phyloP scores from a whole-genome alignment of 768 basidiomycete genomes.

The Collybia sp. region DNA sequence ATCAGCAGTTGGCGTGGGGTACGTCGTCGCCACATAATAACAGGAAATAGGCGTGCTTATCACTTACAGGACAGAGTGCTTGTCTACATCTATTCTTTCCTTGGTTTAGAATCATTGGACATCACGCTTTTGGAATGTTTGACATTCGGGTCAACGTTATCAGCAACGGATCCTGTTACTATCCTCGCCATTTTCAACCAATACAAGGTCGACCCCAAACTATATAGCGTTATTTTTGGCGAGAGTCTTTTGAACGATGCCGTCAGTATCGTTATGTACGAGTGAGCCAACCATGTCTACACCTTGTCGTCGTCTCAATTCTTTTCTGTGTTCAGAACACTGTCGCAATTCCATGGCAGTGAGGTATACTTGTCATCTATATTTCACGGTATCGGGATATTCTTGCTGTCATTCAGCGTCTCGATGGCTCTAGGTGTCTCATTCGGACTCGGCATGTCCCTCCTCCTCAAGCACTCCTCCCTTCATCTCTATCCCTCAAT shows the following conservation, averaged over 20 bases:
- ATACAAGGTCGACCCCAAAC: slow-evolving; percentile 96
- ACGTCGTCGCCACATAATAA: slow-evolving; percentile 27
- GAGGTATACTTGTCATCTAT: slow-evolving; percentile 85
- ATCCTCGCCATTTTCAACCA: slow-evolving; percentile 98
- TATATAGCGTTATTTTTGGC: slow-evolving; percentile 96
- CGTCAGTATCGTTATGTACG: slow-evolving; percentile 99
- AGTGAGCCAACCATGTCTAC: slow-evolving; percentile 55
- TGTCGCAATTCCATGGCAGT: slow-evolving; percentile 86
- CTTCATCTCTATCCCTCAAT: slow-evolving; percentile 86
- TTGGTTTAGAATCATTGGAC: slow-evolving; percentile 87
- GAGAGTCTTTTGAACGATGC: slow-evolving; percentile 97
- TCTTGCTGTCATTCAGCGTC: slow-evolving; percentile 90
- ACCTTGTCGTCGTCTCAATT: not conserved
- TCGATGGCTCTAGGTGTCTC: slow-evolving; percentile 92
- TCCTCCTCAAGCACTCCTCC: slow-evolving; percentile 92
- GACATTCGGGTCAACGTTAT: slow-evolving; percentile 93
- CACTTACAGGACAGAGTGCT: slow-evolving; percentile 68
- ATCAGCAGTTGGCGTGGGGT: slow-evolving; percentile 95
- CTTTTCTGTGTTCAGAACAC: slow-evolving; percentile 50
- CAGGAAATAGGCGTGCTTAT: slow-evolving; percentile 26
- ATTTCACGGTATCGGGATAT: slow-evolving; percentile 96
- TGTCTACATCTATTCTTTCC: slow-evolving; percentile 90
- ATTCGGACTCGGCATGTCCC: slow-evolving; percentile 88
- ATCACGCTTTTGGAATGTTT: slow-evolving; percentile 89
- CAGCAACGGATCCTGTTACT: slow-evolving; percentile 97